Conservation (phyloP, 495 filamentous ascomycete genomes). For the Hyphodiscus hymeniophilus region DNA sequence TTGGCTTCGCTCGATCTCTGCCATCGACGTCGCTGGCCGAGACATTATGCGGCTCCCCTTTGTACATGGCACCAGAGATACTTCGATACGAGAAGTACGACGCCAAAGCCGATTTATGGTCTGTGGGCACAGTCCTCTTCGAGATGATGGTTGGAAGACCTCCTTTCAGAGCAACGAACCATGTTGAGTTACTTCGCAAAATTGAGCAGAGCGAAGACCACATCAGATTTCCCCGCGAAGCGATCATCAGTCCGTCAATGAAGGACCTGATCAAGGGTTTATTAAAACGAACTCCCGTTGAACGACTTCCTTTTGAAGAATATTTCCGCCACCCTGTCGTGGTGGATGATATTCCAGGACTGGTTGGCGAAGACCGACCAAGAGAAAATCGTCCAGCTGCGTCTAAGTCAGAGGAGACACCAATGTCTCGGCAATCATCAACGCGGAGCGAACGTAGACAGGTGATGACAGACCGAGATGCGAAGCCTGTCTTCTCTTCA, state of each 20-base stretch:
- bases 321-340: slow-evolving; percentile 75
- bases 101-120: slow-evolving; percentile 95
- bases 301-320: slow-evolving; percentile 71
- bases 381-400: slow-evolving; percentile 22
- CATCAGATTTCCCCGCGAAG: slow-evolving; percentile 73
- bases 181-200: slow-evolving; percentile 84
- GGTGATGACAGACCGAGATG: slow-evolving; percentile 1
- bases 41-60: slow-evolving; percentile 92
- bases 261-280: slow-evolving; percentile 74
- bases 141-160: slow-evolving; percentile 91
- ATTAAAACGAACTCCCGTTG: slow-evolving; percentile 75
- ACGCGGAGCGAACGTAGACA: slow-evolving; percentile 3
- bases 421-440: slow-evolving; percentile 14
- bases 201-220: slow-evolving; percentile 81
- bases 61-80: slow-evolving; percentile 99
- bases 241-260: slow-evolving; percentile 61
- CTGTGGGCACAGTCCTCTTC: slow-evolving; percentile 86
- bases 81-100: slow-evolving; percentile 96
- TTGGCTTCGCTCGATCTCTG: slow-evolving; percentile 88
- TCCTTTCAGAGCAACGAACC: slow-evolving; percentile 86
- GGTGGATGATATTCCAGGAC: slow-evolving; percentile 69
- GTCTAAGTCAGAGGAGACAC: slow-evolving; percentile 5
- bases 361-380: slow-evolving; percentile 67
- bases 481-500: slow-evolving; percentile 6
- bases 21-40: slow-evolving; percentile 86